Percentiles rank a stretch among this genome's conserved stretches.
Evolutionary conservation across 2,329 filamentous ascomycete species (phyloP).

Genomic region (Pestalotiopsis fici): DNA sequence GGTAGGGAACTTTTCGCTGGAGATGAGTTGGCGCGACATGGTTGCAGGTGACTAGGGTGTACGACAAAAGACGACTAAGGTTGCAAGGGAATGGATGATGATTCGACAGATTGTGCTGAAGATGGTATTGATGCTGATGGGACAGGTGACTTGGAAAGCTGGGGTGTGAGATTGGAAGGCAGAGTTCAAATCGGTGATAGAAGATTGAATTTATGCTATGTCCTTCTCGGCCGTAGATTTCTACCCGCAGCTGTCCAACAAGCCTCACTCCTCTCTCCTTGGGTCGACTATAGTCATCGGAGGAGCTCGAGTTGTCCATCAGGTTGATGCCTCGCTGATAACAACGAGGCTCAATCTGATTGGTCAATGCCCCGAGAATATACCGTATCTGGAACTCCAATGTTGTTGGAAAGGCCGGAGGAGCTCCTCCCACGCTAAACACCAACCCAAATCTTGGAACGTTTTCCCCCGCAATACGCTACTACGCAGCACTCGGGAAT

Average conservation of each 20-base stretch:
- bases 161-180: background rate
- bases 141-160: background rate
- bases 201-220: background rate
- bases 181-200: background rate
- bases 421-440: conserved; percentile 1
- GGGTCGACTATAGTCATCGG: background rate
- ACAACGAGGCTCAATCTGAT: background rate
- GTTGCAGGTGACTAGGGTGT: conserved; percentile 8
- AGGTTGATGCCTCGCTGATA: background rate
- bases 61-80: background rate
- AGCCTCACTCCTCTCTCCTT: background rate
- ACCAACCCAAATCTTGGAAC: background rate
- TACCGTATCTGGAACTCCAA: background rate
- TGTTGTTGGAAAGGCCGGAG: background rate
- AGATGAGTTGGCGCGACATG: conserved; percentile 48
- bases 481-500: background rate
- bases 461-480: conserved; percentile 1
- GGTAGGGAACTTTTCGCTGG: conserved; percentile 45
- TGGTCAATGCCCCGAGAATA: background rate
- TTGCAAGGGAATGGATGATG: background rate
- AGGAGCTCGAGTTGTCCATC: background rate
- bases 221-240: background rate
- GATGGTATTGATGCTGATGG: background rate
- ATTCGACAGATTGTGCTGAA: background rate
- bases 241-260: background rate